Base-by-base conservation (phyloP, 805 yeast genomes). In the Zygoascus flipseniorum region DNA sequence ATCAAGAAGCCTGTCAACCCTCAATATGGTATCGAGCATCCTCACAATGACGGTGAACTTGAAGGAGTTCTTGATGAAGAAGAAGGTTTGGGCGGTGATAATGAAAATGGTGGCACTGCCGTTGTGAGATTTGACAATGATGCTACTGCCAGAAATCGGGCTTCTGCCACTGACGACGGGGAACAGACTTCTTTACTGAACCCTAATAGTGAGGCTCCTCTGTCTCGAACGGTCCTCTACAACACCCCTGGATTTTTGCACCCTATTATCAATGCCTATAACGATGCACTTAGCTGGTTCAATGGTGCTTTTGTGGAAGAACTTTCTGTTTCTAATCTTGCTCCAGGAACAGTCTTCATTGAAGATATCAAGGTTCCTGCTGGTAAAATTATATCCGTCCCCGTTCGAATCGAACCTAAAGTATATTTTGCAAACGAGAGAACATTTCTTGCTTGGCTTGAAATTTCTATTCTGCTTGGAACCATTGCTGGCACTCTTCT, bases 391-490 rank as follows among this genome's bases (percentile, higher is more conserved):
- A 87, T 93, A 55, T 81, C 89, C 64, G 93, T 93, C 8, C 99
- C 98, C 2, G 95, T 93, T 41, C 80, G 99, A 64, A 90, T 93
- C 39, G 99, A 93, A 71, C 99, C 99, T 54, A 93, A 93, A 72
- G 99, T 93, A n/a, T 93, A 93, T 68, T 93, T 93, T 70, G 99
- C 99, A 6, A 89, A 95, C 23, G 99, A 93, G 70, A 82, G 99
- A 72, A 93, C 99, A 0, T 92, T 83, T 65, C 75, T 93, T 57
- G 81, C 95, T 43, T 93, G 99, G 99, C 72, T 92, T 53, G 90
- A 96, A 43, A 88, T 93, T 61, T 87, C 93, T 8, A 80, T 93
- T 75, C 75, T 92, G 44, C 75, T 93, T 54, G 89, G 93, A 45
- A 95, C 92, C 48, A 86, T 96, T 43, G 95, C 97, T 1, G 86